phyloP scores from a whole-genome alignment of 2,329 filamentous ascomycete genomes.

The Colletotrichum falcatum region DNA sequence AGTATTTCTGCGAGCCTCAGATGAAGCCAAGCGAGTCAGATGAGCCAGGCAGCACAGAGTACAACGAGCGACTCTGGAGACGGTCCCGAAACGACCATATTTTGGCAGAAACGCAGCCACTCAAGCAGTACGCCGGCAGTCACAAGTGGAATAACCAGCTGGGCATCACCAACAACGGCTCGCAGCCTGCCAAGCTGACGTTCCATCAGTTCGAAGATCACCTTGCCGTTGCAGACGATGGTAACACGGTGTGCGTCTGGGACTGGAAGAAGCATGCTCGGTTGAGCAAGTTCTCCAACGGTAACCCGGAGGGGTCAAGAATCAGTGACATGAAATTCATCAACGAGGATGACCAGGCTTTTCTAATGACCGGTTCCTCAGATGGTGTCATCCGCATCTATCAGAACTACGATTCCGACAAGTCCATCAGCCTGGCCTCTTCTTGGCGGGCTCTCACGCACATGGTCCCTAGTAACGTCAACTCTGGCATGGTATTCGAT shows the following conservation, averaged over 20 bases:
- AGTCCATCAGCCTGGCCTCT: slow-evolving; percentile 85
- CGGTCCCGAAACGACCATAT: slow-evolving; percentile 93
- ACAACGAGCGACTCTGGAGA: slow-evolving; percentile 94
- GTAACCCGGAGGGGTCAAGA: slow-evolving; percentile 88
- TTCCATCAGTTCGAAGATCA: slow-evolving; percentile 99
- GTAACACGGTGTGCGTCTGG: slow-evolving; percentile 91
- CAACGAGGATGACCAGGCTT: slow-evolving; percentile 96
- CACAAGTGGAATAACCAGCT: slow-evolving; percentile 88
- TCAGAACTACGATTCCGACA: slow-evolving; percentile 85
- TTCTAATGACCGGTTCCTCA: slow-evolving; percentile 94
- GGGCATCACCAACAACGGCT: slow-evolving; percentile 88
- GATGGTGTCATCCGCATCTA: slow-evolving; percentile 96
- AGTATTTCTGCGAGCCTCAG: slow-evolving; percentile 97
- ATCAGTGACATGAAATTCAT: slow-evolving; percentile 98
- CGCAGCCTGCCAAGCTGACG: slow-evolving; percentile 91
- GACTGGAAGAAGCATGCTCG: slow-evolving; percentile 86
- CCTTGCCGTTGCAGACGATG: slow-evolving; percentile 91
- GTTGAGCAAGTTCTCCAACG: slow-evolving; percentile 90
- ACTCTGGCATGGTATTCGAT: slow-evolving; percentile 96
- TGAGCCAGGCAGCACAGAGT: slow-evolving; percentile 94
- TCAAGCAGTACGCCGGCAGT: slow-evolving; percentile 87
- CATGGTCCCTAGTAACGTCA: slow-evolving; percentile 92
- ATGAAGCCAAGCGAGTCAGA: slow-evolving; percentile 98
- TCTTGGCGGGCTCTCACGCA: slow-evolving; percentile 93
- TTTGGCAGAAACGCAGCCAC: slow-evolving; percentile 89